Percentiles rank a stretch among this genome's conserved stretches.
Evolutionary conservation across 179 eudicot genomes (phyloP).

Genomic region (Sideroxylon spinosum): DNA sequence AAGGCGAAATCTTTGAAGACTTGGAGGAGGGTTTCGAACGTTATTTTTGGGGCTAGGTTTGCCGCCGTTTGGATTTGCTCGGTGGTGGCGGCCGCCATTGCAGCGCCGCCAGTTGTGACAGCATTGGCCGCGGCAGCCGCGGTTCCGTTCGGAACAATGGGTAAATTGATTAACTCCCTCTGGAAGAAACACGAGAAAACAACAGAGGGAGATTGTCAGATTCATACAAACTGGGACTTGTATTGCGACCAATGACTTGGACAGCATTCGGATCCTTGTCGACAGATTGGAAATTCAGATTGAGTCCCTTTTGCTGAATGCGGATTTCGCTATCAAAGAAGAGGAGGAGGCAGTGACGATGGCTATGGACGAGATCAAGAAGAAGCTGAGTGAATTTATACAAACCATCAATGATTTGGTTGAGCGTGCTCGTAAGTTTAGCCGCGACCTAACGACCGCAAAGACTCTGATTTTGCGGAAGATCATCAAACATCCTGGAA

Average conservation of each 20-base stretch:
- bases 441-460: constrained; percentile 24
- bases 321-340: constrained; percentile 24
- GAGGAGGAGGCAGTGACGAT: constrained; percentile 21
- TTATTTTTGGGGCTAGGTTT: constrained; percentile 24
- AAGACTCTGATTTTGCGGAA: constrained; percentile 25
- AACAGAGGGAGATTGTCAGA: constrained; percentile 17
- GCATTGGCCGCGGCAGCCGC: constrained; percentile 32
- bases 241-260: constrained; percentile 24
- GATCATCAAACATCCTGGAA: constrained; percentile 21
- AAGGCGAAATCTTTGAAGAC: constrained; percentile 16
- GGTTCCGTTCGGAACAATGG: constrained; percentile 27
- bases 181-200: constrained; percentile 28
- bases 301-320: constrained; percentile 20
- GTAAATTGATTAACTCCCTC: constrained; percentile 30
- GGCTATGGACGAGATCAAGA: constrained; percentile 29
- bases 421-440: constrained; percentile 17
- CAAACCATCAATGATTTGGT: constrained; percentile 17
- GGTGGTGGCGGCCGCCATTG: constrained; percentile 33
- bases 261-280: constrained; percentile 18
- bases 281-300: constrained; percentile 23
- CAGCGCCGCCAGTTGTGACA: constrained; percentile 32
- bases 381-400: constrained; percentile 22
- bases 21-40: constrained; percentile 25
- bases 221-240: constrained; percentile 18
- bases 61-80: constrained; percentile 29